phyloP scores from a whole-genome alignment of 306 rosid genomes.

The Fragaria nilgerrensis region DNA sequence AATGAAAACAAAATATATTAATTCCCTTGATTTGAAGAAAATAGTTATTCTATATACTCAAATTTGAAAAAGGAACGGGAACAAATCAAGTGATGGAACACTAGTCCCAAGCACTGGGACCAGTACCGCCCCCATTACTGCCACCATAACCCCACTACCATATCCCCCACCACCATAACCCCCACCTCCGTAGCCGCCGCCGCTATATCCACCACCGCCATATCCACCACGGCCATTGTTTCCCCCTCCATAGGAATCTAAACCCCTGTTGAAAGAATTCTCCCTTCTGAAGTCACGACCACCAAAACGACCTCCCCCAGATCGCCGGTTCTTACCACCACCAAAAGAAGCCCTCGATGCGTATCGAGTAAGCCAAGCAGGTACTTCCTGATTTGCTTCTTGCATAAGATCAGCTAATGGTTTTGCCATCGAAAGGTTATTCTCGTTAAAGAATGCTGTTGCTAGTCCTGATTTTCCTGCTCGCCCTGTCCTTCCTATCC shows the following conservation, averaged over 20 bases:
- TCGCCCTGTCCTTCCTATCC: slow-evolving; percentile 83
- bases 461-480: slow-evolving; percentile 84
- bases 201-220: slow-evolving; percentile 49
- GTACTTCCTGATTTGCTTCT: slow-evolving; percentile 83
- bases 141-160: slow-evolving; percentile 15
- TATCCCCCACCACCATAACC: slow-evolving; percentile 34
- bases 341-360: slow-evolving; percentile 50
- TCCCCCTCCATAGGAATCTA: slow-evolving; percentile 55
- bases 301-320: slow-evolving; percentile 67
- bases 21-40: slow-evolving; percentile 1
- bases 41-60: slow-evolving; percentile 6
- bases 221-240: slow-evolving; percentile 39
- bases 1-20: neutral
- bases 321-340: slow-evolving; percentile 52
- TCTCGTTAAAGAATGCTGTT: slow-evolving; percentile 74
- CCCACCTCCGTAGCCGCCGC: neutral
- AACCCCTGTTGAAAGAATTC: slow-evolving; percentile 38
- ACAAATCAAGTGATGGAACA: slow-evolving; percentile 1
- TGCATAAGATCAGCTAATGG: slow-evolving; percentile 76
- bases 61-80: neutral
- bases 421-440: slow-evolving; percentile 55
- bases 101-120: slow-evolving; percentile 76
- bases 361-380: slow-evolving; percentile 71
- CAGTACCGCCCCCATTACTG: slow-evolving; percentile 26
- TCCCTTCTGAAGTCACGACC: slow-evolving; percentile 76